Evolutionary conservation across 345 rosid genomes (phyloP).

Genomic region (Boechera stricta): DNA sequence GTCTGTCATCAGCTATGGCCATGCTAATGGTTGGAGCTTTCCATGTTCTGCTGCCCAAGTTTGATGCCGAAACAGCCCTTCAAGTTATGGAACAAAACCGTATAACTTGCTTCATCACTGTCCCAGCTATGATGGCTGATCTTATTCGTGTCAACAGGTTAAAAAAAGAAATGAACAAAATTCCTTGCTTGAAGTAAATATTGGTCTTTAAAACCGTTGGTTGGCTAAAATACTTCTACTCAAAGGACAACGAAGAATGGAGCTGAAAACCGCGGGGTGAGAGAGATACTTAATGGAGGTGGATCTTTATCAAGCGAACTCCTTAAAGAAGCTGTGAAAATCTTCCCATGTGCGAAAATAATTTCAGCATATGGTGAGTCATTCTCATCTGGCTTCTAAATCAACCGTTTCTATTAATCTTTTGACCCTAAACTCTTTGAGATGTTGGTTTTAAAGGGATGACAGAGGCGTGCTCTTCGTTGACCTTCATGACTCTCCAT

Average conservation of each 20-base stretch:
- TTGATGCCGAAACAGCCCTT: slow-evolving; percentile 62
- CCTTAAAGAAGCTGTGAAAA: slow-evolving; percentile 49
- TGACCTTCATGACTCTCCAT: slow-evolving; percentile 67
- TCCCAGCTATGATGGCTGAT: slow-evolving; percentile 85
- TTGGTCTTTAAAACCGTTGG: not conserved
- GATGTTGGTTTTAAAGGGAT: slow-evolving; percentile 56
- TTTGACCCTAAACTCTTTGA: slow-evolving; percentile 7
- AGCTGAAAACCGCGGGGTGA: slow-evolving; percentile 52
- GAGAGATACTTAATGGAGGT: slow-evolving; percentile 85
- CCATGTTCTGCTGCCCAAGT: slow-evolving; percentile 80
- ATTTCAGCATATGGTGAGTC: slow-evolving; percentile 78
- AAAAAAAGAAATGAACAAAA: slow-evolving; percentile 2
- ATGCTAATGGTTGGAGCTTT: slow-evolving; percentile 91
- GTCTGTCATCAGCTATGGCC: slow-evolving; percentile 83
- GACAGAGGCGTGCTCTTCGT: slow-evolving; percentile 90
- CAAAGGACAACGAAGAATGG: slow-evolving; percentile 54
- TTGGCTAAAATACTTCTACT: not conserved
- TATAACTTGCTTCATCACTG: slow-evolving; percentile 85
- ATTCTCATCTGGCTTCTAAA: slow-evolving; percentile 1
- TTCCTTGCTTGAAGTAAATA: not conserved
- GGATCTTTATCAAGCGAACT: slow-evolving; percentile 69
- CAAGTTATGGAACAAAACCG: slow-evolving; percentile 56
- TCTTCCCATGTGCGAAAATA: slow-evolving; percentile 71
- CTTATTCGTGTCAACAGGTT: slow-evolving; percentile 59
- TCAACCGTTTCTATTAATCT: not conserved